Evolutionary conservation across 371 early-diverging fungal species (phyloP).

Genomic region (Haplosporangium sp.): DNA sequence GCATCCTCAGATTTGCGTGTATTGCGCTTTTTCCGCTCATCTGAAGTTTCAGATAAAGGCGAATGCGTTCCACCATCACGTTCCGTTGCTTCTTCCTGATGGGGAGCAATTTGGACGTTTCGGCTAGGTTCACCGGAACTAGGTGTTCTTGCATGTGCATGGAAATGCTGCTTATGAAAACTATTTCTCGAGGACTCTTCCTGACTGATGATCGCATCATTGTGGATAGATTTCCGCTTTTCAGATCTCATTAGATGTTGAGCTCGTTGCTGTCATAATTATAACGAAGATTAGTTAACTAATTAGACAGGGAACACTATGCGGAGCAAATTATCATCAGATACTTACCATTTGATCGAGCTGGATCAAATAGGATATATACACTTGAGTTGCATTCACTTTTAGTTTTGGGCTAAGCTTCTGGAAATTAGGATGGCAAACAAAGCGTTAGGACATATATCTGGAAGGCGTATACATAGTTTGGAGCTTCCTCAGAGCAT

Average conservation of each 20-base stretch:
- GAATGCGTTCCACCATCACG: conserved; percentile 4
- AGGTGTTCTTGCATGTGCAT: conserved; percentile 7
- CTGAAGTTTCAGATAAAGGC: conserved; percentile 8
- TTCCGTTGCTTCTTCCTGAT: conserved; percentile 8
- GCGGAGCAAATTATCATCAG: conserved; percentile 6
- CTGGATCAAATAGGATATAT: conserved; percentile 53
- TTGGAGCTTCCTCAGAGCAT: neutral
- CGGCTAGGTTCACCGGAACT: conserved; percentile 14
- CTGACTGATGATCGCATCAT: conserved; percentile 9
- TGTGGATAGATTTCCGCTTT: conserved; percentile 30
- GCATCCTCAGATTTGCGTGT: conserved; percentile 8
- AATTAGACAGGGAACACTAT: neutral
- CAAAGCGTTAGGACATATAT: neutral
- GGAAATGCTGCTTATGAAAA: conserved; percentile 7
- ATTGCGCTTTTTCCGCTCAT: conserved; percentile 1
- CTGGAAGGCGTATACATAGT: neutral
- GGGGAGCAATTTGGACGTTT: conserved; percentile 8
- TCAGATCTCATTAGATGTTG: conserved; percentile 50
- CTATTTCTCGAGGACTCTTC: neutral
- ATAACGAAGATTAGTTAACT: neutral
- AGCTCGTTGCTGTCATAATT: conserved; percentile 39
- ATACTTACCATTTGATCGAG: conserved; percentile 49
- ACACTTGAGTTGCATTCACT: conserved; percentile 54
- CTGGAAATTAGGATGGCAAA: conserved; percentile 6
- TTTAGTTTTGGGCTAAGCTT: conserved; percentile 48